Percentiles rank a stretch among this genome's conserved stretches.
Evolutionary conservation across 176 grass and related monocot species (phyloP).

Genomic region (Carex myosuroides): DNA sequence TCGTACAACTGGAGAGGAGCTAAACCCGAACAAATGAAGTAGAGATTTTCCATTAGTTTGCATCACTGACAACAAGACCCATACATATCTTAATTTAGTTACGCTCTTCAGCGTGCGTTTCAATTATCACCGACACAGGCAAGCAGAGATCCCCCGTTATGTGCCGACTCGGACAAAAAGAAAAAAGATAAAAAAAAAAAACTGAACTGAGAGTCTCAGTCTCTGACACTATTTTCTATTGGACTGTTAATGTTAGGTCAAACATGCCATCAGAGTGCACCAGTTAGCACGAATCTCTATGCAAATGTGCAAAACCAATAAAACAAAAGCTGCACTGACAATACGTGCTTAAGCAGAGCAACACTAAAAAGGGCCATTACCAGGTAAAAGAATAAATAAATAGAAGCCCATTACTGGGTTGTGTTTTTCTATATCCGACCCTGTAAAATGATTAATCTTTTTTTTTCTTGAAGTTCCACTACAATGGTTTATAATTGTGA

Average conservation of each 20-base stretch:
- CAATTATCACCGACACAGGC: not conserved
- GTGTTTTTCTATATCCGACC: not conserved
- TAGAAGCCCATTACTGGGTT: not conserved
- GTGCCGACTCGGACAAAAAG: not conserved
- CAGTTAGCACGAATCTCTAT: constrained; percentile 15
- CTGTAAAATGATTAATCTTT: not conserved
- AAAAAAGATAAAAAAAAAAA: no score
- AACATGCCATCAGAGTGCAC: not conserved
- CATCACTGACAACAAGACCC: not conserved
- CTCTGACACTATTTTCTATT: no score
- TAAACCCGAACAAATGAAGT: not conserved
- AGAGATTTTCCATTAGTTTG: not conserved
- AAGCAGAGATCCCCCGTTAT: not conserved
- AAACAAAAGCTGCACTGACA: constrained; percentile 14
- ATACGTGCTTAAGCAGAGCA: not conserved
- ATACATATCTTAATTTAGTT: not conserved
- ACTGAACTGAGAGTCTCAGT: no score
- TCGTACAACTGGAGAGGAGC: not conserved
- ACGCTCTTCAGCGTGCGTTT: not conserved
- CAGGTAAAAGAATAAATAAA: not conserved
- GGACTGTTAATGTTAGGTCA: not conserved
- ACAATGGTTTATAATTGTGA: not conserved
- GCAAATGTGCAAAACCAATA: constrained; percentile 2
- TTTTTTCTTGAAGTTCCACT: not conserved
- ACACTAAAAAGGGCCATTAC: not conserved